Conservation (phyloP, 257 asterid genomes). For the Scutellaria barbata region DNA sequence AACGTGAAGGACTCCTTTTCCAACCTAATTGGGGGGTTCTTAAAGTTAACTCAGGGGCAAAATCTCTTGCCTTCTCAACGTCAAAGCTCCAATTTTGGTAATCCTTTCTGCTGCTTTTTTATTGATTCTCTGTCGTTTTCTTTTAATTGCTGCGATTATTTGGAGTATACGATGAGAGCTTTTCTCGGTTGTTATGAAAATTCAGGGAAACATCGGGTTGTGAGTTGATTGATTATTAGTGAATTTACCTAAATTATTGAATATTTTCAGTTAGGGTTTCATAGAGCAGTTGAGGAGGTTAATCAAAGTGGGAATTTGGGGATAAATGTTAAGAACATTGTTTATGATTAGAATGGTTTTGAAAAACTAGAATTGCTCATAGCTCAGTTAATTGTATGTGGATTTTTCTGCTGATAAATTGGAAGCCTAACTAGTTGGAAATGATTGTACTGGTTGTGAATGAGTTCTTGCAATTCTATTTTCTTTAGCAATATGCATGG, state of each 20-base stretch:
- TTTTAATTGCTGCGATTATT: constrained; percentile 11
- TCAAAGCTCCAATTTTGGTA: constrained; percentile 73
- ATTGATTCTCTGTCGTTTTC: not conserved
- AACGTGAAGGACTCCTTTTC: constrained; percentile 60
- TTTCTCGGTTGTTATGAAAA: no score
- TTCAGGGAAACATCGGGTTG: no score
- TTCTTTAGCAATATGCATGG: not conserved
- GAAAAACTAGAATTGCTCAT: not conserved
- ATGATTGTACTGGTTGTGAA: not conserved
- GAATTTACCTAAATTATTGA: not conserved
- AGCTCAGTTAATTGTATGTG: no score
- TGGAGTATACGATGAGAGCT: not conserved
- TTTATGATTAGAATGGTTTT: not conserved
- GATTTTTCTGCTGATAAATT: not conserved
- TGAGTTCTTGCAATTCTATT: not conserved
- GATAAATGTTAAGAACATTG: not conserved
- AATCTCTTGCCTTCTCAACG: constrained; percentile 68
- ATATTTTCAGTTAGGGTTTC: not conserved
- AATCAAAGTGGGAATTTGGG: constrained; percentile 23
- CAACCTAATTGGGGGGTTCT: constrained; percentile 62
- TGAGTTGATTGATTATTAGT: not conserved
- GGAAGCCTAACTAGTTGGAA: not conserved
- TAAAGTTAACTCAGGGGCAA: constrained; percentile 62
- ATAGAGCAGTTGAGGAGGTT: not conserved
- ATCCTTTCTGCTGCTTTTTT: not conserved